Conservation (phyloP, 305 asterid species). For the Fraxinus sp. region DNA sequence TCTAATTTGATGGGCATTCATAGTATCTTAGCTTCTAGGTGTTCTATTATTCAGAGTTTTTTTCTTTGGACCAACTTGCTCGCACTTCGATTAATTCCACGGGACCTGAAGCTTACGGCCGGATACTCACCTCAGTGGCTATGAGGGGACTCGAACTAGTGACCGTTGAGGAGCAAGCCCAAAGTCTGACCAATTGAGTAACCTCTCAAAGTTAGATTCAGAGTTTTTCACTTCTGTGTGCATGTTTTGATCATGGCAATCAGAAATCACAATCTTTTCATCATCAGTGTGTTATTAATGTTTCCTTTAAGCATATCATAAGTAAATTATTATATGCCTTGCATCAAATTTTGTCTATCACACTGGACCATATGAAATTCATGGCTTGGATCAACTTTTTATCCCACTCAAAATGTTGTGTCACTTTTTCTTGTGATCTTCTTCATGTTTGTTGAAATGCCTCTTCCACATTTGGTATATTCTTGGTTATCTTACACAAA, state of each 20-base stretch:
- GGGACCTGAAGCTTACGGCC: too few species aligned
- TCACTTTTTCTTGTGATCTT: not conserved
- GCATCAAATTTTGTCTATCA: not conserved
- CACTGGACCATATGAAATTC: conserved; percentile 11
- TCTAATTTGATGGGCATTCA: not conserved
- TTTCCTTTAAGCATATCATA: not conserved
- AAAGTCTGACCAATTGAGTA: too few species aligned
- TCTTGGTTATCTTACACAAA: not conserved
- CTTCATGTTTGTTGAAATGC: not conserved
- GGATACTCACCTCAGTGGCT: too few species aligned
- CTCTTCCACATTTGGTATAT: not conserved
- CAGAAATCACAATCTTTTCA: not conserved
- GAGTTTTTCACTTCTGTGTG: not conserved
- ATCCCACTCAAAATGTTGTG: conserved; percentile 19
- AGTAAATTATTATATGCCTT: not conserved
- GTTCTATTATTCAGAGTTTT: not conserved
- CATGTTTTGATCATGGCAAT: not conserved
- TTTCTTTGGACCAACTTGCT: too few species aligned
- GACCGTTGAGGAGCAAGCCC: too few species aligned
- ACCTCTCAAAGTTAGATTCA: not conserved
- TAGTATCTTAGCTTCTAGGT: not conserved
- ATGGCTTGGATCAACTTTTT: conserved; percentile 12
- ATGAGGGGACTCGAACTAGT: too few species aligned
- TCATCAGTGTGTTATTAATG: not conserved
- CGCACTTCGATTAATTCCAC: too few species aligned